A percentile compares a stretch with the other conserved stretches of the same genome.
Conservation (phyloP, 441 rosid genomes). For the Capsella rubella region DNA sequence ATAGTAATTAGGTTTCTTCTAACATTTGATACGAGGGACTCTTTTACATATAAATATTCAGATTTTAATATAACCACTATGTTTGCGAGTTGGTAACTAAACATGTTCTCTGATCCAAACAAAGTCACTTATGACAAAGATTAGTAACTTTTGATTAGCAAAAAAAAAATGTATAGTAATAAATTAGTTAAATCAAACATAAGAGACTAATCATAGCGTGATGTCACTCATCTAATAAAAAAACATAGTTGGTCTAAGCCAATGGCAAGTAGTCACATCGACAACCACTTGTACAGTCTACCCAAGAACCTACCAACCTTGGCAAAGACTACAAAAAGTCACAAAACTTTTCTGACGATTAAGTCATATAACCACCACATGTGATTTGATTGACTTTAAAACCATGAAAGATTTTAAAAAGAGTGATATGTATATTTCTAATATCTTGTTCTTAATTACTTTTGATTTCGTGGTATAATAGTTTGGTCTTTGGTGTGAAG, state of each 20-base stretch:
- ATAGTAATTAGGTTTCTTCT: neutral
- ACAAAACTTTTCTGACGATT: conserved; percentile 21
- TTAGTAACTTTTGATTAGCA: neutral
- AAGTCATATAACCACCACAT: conserved; percentile 38
- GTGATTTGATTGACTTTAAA: neutral
- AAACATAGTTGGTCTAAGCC: conserved; percentile 25
- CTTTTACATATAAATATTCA: neutral
- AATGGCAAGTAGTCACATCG: conserved; percentile 33
- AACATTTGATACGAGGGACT: neutral
- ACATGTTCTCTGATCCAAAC: neutral
- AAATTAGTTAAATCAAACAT: neutral
- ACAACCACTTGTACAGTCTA: conserved; percentile 25
- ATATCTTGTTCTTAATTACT: no score
- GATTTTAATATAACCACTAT: neutral
- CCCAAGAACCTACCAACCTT: neutral
- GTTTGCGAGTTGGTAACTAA: neutral
- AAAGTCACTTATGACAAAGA: conserved; percentile 4
- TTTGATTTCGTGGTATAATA: neutral
- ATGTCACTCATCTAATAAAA: neutral
- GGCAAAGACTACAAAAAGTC: conserved; percentile 24
- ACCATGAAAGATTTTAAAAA: no score
- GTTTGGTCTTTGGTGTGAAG: neutral
- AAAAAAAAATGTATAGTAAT: neutral
- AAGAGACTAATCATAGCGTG: neutral
- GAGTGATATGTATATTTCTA: no score